These are phyloP conservation scores for Rhynchosporium graminicola DNA, from an alignment of 2,329 filamentous ascomycete species.

Conservation along the genomic window DNA sequence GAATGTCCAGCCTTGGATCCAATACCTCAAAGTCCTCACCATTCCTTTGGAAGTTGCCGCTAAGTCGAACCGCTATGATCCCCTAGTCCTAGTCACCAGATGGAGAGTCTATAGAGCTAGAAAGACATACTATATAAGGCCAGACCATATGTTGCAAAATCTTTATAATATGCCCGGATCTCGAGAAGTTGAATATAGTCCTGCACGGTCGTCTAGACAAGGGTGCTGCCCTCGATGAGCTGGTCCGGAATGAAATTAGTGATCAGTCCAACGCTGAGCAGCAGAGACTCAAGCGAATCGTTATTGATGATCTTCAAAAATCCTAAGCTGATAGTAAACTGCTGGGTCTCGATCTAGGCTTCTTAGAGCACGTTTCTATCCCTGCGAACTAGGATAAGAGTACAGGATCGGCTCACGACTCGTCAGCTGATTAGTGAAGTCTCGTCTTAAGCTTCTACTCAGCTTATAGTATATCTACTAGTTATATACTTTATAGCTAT, in stretches of 20 bases:
- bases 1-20: conserved; percentile 10
- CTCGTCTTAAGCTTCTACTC: neutral
- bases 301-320: neutral
- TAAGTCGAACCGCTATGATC: neutral
- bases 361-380: neutral
- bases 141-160: conserved; percentile 9
- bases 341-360: neutral
- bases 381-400: neutral
- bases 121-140: too few relatives aligned
- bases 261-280: neutral
- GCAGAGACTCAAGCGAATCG: neutral
- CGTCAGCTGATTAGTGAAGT: neutral
- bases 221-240: neutral
- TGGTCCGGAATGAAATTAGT: neutral
- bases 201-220: neutral
- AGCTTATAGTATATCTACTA: neutral
- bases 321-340: neutral
- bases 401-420: neutral
- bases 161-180: conserved; percentile 7
- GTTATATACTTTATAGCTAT: neutral
- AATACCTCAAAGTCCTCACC: neutral
- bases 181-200: conserved; percentile 5
- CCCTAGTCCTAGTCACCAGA: neutral
- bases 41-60: neutral
- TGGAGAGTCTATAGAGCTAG: neutral